Conservation (phyloP, 2,329 filamentous ascomycete genomes). For the Pseudogymnoascus sp. region DNA sequence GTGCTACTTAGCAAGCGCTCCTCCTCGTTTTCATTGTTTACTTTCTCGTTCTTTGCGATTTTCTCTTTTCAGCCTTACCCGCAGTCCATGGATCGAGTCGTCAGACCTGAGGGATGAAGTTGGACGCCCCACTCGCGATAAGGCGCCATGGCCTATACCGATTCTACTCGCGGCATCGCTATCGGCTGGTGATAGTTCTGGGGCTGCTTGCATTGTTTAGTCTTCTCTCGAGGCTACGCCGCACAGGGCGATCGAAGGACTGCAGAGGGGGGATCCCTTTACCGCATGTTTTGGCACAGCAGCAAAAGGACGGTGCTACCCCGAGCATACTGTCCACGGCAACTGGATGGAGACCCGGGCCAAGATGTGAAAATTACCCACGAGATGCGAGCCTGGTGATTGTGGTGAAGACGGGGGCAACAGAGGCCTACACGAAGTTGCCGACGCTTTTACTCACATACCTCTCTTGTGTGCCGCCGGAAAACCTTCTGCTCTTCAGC, state of each 20-base stretch:
- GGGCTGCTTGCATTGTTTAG: background rate
- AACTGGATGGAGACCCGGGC: background rate
- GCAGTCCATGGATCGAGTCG: background rate
- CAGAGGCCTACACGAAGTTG: slow-evolving; percentile 42
- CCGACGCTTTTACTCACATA: slow-evolving; percentile 47
- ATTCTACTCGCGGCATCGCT: background rate
- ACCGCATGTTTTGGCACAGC: background rate
- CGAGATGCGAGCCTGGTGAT: slow-evolving; percentile 40
- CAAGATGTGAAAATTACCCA: slow-evolving; percentile 34
- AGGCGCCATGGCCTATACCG: background rate
- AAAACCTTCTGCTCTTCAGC: slow-evolving; percentile 48
- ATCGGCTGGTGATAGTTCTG: background rate
- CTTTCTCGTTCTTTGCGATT: background rate
- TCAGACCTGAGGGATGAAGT: background rate
- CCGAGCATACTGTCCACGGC: background rate
- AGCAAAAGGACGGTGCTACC: background rate
- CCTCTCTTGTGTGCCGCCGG: slow-evolving; percentile 38
- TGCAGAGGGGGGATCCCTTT: background rate
- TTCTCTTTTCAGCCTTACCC: background rate
- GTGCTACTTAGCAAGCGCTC: background rate
- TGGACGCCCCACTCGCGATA: background rate
- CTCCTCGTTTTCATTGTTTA: background rate
- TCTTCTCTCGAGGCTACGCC: background rate
- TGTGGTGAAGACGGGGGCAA: slow-evolving; percentile 50
- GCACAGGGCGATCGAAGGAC: background rate